These are phyloP conservation scores for Achaetomium macrosporum DNA, from an alignment of 2,329 filamentous ascomycete species.

Conservation along the genomic window DNA sequence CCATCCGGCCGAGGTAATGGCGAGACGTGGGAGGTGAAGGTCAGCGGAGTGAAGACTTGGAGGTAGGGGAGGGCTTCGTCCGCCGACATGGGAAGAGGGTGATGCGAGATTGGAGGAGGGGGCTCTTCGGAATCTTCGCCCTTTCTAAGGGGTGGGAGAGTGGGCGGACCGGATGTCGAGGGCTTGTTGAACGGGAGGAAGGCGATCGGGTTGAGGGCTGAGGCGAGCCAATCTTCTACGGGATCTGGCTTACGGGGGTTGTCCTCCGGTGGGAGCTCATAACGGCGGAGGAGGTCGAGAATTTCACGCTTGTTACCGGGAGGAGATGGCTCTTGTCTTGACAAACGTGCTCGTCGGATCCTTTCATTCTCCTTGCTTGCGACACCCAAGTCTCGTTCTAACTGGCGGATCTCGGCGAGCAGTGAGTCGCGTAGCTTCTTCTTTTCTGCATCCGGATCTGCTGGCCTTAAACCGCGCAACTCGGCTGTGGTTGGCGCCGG, in stretches of 20 bases:
- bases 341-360: conserved; percentile 39
- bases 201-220: conserved; percentile 45
- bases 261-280: conserved; percentile 35
- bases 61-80: conserved; percentile 63
- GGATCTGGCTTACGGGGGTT: conserved; percentile 24
- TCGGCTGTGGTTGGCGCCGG: conserved; percentile 24
- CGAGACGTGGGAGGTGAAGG: conserved; percentile 50
- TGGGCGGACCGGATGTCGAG: conserved; percentile 16
- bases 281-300: conserved; percentile 36
- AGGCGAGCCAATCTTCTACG: conserved; percentile 40
- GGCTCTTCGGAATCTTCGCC: conserved; percentile 28
- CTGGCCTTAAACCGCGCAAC: conserved; percentile 36
- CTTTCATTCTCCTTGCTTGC: conserved; percentile 54
- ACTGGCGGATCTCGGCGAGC: conserved; percentile 46
- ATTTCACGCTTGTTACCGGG: conserved; percentile 32
- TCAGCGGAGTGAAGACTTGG: conserved; percentile 63
- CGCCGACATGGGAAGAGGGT: conserved; percentile 56
- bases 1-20: conserved; percentile 35
- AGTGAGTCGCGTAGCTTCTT: conserved; percentile 48
- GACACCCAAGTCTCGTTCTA: conserved; percentile 54
- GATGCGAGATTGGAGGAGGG: conserved; percentile 52
- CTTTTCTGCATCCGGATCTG: conserved; percentile 43
- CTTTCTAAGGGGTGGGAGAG: conserved; percentile 25
- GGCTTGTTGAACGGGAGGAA: conserved; percentile 47
- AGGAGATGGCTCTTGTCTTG: conserved; percentile 24